Percentiles rank a stretch among this genome's conserved stretches.
Evolutionary conservation across 345 rosid genomes (phyloP).

Genomic region (Isatis tinctoria): DNA sequence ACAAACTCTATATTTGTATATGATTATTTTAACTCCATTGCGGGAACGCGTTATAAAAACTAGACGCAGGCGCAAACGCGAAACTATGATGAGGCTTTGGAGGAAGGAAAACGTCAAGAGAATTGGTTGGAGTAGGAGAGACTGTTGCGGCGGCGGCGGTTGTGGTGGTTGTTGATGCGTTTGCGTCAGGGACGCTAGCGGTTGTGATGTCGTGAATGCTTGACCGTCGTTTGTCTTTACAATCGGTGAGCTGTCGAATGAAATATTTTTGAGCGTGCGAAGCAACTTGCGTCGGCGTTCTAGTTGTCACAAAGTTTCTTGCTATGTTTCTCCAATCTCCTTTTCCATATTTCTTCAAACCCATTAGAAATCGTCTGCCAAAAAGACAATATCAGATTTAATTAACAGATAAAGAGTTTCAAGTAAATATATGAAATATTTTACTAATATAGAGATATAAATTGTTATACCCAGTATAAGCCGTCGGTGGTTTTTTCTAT

Average conservation of each 20-base stretch:
- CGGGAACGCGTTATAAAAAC: constrained; percentile 6
- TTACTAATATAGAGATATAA: background rate
- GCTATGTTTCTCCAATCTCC: constrained; percentile 99
- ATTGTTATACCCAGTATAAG: background rate
- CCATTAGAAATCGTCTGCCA: constrained; percentile 76
- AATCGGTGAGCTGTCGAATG: constrained; percentile 83
- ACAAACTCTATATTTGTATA: background rate
- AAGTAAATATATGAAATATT: background rate
- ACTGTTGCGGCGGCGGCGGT: constrained; percentile 19
- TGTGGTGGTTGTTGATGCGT: constrained; percentile 24
- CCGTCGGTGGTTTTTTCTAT: background rate
- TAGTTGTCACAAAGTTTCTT: constrained; percentile 63
- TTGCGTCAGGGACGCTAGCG: constrained; percentile 50
- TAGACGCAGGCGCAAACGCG: constrained; percentile 24
- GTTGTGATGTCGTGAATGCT: constrained; percentile 98
- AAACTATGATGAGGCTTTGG: constrained; percentile 15
- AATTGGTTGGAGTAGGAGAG: constrained; percentile 11
- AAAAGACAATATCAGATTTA: background rate
- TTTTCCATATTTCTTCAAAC: constrained; percentile 91
- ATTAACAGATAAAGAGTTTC: background rate
- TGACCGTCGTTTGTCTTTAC: constrained; percentile 93
- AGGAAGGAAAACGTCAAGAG: constrained; percentile 13
- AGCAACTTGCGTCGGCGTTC: constrained; percentile 96
- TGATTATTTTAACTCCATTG: constrained; percentile 13
- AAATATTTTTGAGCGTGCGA: constrained; percentile 98